Base-by-base conservation (phyloP, 2,329 filamentous ascomycete genomes). In the Penicillium brevicompactum region DNA sequence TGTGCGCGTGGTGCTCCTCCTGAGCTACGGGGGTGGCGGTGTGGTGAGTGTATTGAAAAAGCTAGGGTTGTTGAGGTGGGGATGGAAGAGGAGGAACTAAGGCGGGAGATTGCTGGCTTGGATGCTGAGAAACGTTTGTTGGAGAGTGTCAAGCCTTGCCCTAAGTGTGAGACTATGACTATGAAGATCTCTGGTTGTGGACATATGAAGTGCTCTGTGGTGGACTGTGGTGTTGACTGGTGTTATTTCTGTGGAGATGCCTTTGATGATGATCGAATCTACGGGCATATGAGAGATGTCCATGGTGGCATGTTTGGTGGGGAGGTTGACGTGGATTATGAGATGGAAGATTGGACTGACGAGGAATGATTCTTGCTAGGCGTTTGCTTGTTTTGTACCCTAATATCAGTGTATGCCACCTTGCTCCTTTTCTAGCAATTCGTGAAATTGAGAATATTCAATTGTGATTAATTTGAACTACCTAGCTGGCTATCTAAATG, bases 1-100 rank as follows among this genome's bases (percentile, higher is more conserved):
- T 83, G 81, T 57, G 77, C 75, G 0, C 67, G 67, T 0, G 79
- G 76, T 0, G 70, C 70, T 1, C 75, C 77, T 0, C 64, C 66
- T 1, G 72, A 76, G 16, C 53, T 79, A 3, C 49, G 50, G 1
- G 54, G 62, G 10, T 83, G 80, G 76, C 49, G 44, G 1, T 83
- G 80, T 53, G 76, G 77, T 10, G 67, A 66, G 0, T 83, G 77
- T 57, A 13, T 60, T 41, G 41, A 56, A 45, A 31, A 56, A 44
- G 21, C n/a, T 11, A n/a, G 14, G 6, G 7, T 48, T 31, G 21
- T 31, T 18, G 16, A 18, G 8, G 16, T n/a, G 24, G 11, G 43
- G 27, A 9, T 31, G 5, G 38, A 24, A 24, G 13, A 37, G 21
- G 44, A 13, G 18, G 10, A n/a, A 6, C 13, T 14, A 5, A n/a